These are phyloP conservation scores for Ananas comosus DNA, from an alignment of 176 grass and related monocot species.

Conservation along the genomic window DNA sequence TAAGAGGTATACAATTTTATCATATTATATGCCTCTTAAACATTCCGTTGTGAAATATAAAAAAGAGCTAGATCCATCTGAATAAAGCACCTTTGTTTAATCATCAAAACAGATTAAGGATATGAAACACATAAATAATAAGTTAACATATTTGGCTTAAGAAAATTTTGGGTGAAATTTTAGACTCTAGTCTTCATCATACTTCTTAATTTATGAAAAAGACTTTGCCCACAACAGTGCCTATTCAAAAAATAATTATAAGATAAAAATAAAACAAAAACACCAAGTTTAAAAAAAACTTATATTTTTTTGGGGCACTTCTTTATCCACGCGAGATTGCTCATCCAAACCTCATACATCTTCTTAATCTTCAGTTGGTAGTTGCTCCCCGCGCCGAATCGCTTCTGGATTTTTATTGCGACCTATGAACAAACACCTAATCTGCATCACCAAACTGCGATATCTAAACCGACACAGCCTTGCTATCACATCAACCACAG, in stretches of 20 bases:
- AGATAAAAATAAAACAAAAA: not conserved
- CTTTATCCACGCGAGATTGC: too few species aligned
- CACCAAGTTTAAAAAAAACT: not conserved
- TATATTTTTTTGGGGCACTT: slow-evolving; percentile 18
- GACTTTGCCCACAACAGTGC: too few species aligned
- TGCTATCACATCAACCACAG: not conserved
- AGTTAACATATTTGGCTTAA: not conserved
- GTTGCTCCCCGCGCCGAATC: slow-evolving; percentile 9
- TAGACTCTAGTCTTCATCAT: too few species aligned
- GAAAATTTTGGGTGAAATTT: too few species aligned
- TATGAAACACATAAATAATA: not conserved
- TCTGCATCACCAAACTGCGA: slow-evolving; percentile 12
- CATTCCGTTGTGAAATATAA: too few species aligned
- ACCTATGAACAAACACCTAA: slow-evolving; percentile 26
- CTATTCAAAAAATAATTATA: too few species aligned
- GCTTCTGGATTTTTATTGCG: slow-evolving; percentile 49
- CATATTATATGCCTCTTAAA: too few species aligned
- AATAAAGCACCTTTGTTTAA: too few species aligned
- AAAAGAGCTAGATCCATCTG: too few species aligned
- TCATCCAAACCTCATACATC: slow-evolving; percentile 47
- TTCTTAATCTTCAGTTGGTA: slow-evolving; percentile 24
- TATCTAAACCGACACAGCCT: not conserved
- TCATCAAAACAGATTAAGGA: too few species aligned
- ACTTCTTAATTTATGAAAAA: too few species aligned
- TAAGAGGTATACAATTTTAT: too few species aligned